Evolutionary conservation across 768 basidiomycete species (phyloP).

Genomic region (Tulasnella sp.): DNA sequence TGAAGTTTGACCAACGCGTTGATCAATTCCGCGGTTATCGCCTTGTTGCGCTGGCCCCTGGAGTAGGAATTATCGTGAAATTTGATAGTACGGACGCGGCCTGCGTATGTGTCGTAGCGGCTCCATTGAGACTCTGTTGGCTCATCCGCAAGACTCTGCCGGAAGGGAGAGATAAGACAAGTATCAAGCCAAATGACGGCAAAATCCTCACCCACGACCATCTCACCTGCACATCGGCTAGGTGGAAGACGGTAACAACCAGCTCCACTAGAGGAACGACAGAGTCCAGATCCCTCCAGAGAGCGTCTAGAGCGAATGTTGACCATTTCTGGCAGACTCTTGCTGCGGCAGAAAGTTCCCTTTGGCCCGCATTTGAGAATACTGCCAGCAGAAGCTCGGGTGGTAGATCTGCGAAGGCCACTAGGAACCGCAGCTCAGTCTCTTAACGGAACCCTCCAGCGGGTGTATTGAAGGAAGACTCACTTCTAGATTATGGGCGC

Average conservation of each 20-base stretch:
- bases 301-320: not conserved
- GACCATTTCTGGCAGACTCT: not conserved
- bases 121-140: not conserved
- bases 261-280: not conserved
- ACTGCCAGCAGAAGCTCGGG: not conserved
- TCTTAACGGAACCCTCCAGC: too few species aligned
- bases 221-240: not conserved
- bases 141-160: not conserved
- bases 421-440: too few species aligned
- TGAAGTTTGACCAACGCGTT: too few species aligned
- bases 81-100: not conserved
- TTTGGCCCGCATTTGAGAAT: not conserved
- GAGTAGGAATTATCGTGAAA: not conserved
- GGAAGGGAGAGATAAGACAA: not conserved
- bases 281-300: constrained; percentile 6
- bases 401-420: too few species aligned
- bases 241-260: not conserved
- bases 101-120: not conserved
- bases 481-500: too few species aligned
- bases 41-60: not conserved
- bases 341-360: not conserved
- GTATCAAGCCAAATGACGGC: not conserved
- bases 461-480: too few species aligned
- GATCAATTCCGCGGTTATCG: not conserved
- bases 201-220: not conserved